Evolutionary conservation across 176 grass and related monocot species (phyloP), one percentile per base, ranked within the genome.

Genomic region (Alopecurus myosuroides): DNA sequence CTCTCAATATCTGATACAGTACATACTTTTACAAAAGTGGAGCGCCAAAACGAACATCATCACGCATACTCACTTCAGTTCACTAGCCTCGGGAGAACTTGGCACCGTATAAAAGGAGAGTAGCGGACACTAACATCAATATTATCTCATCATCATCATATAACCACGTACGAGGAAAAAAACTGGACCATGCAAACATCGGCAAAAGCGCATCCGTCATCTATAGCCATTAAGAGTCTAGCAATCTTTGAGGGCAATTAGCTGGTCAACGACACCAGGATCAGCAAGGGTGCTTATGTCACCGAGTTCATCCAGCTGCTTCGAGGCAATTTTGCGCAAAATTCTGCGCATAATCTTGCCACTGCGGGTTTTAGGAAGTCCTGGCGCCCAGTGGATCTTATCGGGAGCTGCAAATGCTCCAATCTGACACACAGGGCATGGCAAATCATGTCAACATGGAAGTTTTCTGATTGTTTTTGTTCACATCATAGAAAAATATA

Each of bases 321-420:
- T 85, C 0, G 94, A 60, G 1, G 94, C 94, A 36, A 96, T 96
- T 51, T 96, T 96, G n/a, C 91, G 83, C 60, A 96, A 57, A 72
- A 96, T 96, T 77, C 94, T 85, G 63, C 94, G 85, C 94, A 96
- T 96, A 63, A 96, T 96, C 85, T 96, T 96, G 40, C 94, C 94
- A 65, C 94, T 96, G 52, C 94, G 81, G 25, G 94, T 96, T 81
- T 96, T 96, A 18, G 94, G 94, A 31, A 96, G 91, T 78, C 88
- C 94, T 26, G 94, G 94, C 33, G 94, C 94, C 94, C 94, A 96
- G 63, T 96, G 94, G 69, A 96, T 96, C 86, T 89, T 96, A 72
- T 96, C 94, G 17, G 94, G 94, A 36, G 91, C 94, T 53, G 91
- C 88, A 87, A 96, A 96, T 17, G 94, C 94, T 49, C 94, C 94